Evolutionary conservation across 2,329 filamentous ascomycete genomes (phyloP), one percentile per base, ranked within the genome.

Genomic region (Penicillium sp.): DNA sequence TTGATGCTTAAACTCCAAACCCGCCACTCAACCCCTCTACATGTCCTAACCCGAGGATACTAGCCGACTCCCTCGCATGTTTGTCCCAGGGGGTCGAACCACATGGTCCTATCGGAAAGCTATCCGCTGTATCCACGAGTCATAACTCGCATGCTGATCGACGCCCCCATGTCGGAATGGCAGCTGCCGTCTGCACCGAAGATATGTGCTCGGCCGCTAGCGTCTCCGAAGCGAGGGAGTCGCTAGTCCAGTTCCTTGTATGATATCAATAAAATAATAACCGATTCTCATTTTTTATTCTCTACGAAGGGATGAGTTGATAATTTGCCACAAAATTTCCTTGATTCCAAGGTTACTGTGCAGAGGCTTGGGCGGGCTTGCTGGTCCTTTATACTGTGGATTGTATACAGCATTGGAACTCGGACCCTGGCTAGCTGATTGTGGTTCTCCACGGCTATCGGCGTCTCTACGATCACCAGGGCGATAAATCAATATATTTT

Each of bases 61-160:
- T 42, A 50, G 50, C 29, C 48, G 26, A 15, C 9, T 41, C 52
- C 57, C 57, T 60, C 52, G 43, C 57, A 55, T 60, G 51, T 42
- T 58, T 58, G 44, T 50, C 9, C 37, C 42, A 29, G 46, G 27
- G 45, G 20, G 26, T 15, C 12, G 1, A 54, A 49, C 55, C 51
- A 60, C 52, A 58, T 55, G 47, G 52, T 20, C 58, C 58, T 60
- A 58, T 60, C 55, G 58, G 58, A 54, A 31, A 44, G 6, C 50
- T 47, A 29, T 47, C 55, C 12, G 11, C 26, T 7, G 14, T 31
- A 50, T 42, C 55, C 53, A 53, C 50, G 47, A 54, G 42, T 42
- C 51, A 52, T 53, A 50, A 26, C 27, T 49, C 43, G 49, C 41
- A 51, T 50, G 49, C 15, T 40, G 47, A 57, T 56, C 43, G 48